Conservation (phyloP, 768 basidiomycete genomes). For the Tephrocybe sp. region DNA sequence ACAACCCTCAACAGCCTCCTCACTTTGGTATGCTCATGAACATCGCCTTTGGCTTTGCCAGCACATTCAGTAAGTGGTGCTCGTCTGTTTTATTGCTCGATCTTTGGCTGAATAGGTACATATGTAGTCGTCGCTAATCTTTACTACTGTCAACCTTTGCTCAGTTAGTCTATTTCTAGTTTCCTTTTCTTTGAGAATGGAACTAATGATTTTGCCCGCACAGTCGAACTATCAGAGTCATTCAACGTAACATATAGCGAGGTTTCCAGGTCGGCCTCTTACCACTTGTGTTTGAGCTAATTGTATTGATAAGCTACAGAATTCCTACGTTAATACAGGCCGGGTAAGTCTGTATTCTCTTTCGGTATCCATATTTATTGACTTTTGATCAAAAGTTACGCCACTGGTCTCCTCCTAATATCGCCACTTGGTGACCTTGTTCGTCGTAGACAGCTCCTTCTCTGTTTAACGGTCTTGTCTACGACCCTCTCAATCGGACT, state of each 20-base stretch:
- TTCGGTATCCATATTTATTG: too few species aligned
- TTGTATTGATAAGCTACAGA: background rate
- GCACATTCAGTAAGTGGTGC: background rate
- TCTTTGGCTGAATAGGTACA: background rate
- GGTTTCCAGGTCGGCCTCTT: constrained; percentile 7
- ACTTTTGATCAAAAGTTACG: too few species aligned
- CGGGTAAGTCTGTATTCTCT: background rate
- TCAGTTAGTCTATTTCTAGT: background rate
- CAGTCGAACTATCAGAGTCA: constrained; percentile 8
- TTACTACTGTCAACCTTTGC: constrained; percentile 1
- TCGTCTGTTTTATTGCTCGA: background rate
- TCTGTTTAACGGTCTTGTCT: constrained; percentile 53
- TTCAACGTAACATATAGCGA: constrained; percentile 5
- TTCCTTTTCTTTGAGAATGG: background rate
- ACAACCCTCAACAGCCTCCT: background rate
- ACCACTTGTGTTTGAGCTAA: background rate
- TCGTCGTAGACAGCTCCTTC: constrained; percentile 67
- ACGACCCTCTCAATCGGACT: constrained; percentile 68
- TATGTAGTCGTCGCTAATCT: constrained; percentile 4
- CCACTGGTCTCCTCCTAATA: constrained; percentile 68
- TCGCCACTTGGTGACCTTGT: constrained; percentile 84
- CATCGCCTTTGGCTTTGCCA: background rate
- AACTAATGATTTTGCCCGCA: background rate
- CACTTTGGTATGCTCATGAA: background rate
- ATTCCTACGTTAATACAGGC: constrained; percentile 13